Percentiles rank a stretch among this genome's conserved stretches.
Evolutionary conservation across 345 rosid genomes (phyloP).

Genomic region (Xanthoceras sorbifolium): DNA sequence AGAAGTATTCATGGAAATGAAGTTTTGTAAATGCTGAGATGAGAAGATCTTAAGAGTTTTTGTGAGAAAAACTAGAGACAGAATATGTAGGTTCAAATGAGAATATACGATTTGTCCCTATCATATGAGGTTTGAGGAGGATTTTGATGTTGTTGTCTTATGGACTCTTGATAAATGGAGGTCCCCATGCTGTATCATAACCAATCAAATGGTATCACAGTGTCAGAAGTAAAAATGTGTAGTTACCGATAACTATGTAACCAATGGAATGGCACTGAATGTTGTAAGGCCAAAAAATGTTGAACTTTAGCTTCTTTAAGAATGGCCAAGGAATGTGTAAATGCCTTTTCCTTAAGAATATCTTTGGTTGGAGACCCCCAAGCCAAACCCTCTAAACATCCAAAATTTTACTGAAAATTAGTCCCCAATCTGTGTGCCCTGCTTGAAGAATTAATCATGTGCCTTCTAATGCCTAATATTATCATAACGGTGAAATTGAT

Average conservation of each 20-base stretch:
- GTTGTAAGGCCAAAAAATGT: background rate
- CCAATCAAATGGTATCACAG: background rate
- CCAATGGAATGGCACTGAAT: too few species aligned
- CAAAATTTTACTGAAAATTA: background rate
- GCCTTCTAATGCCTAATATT: too few species aligned
- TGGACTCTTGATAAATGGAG: background rate
- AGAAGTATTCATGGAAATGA: background rate
- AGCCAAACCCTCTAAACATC: background rate
- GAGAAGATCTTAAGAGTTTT: background rate
- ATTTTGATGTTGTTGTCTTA: too few species aligned
- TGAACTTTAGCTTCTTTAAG: background rate
- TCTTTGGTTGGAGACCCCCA: background rate
- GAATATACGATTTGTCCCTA: background rate
- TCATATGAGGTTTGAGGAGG: too few species aligned
- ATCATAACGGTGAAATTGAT: background rate
- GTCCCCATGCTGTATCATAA: background rate
- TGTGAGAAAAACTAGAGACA: too few species aligned
- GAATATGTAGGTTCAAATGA: background rate
- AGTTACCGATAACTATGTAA: background rate
- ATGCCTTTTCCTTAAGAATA: background rate
- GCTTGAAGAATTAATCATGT: background rate
- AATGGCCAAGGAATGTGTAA: background rate
- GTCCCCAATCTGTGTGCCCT: background rate
- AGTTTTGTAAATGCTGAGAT: background rate
- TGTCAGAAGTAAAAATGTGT: background rate